Evolutionary conservation across 2,329 filamentous ascomycete species (phyloP).

Genomic region (Fusarium compactum): DNA sequence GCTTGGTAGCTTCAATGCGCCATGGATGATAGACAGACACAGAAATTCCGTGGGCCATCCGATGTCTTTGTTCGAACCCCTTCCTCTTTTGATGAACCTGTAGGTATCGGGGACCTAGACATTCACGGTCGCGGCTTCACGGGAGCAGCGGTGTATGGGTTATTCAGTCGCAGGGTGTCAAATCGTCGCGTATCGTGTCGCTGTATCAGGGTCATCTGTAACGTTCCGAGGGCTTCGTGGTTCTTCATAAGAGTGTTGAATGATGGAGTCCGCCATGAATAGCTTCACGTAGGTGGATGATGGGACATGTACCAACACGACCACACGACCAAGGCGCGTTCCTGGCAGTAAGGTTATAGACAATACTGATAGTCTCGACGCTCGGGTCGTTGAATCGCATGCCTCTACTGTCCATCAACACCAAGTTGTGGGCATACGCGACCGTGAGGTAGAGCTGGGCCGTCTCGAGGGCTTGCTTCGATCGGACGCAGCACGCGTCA

Average conservation of each 20-base stretch:
- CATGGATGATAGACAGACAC: background rate
- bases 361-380: accelerated
- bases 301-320: background rate
- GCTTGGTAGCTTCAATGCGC: background rate
- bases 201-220: background rate
- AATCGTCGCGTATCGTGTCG: background rate
- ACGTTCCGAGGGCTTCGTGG: background rate
- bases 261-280: background rate
- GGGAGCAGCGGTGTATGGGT: background rate
- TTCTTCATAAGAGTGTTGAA: background rate
- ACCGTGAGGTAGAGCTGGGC: background rate
- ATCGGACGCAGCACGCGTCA: background rate
- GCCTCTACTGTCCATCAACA: background rate
- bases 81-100: background rate
- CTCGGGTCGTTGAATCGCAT: background rate
- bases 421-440: background rate
- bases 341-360: background rate
- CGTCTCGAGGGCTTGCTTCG: background rate
- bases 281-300: background rate
- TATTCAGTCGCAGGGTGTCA: background rate
- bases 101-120: background rate
- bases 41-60: background rate
- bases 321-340: background rate
- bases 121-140: background rate
- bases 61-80: background rate